Evolutionary conservation across 1,284 basidiomycete genomes (phyloP).

Genomic region (Mycena sp.): DNA sequence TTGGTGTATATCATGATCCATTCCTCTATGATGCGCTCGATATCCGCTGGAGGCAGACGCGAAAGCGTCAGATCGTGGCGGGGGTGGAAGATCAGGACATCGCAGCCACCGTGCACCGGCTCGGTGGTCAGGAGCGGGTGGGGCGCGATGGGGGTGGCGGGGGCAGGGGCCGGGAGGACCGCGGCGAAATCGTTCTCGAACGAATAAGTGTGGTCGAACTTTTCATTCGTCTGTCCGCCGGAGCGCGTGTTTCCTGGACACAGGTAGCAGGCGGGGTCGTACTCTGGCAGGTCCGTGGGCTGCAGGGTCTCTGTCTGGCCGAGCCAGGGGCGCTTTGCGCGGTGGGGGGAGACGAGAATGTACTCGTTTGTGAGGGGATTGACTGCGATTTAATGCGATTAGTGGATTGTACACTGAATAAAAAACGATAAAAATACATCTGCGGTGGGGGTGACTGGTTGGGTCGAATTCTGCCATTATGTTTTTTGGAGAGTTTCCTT

Average conservation of each 20-base stretch:
- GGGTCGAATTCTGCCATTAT: constrained; percentile 71
- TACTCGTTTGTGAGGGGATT: constrained; percentile 86
- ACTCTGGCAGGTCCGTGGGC: constrained; percentile 63
- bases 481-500: constrained; percentile 14
- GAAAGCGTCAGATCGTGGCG: constrained; percentile 93
- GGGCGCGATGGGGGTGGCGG: constrained; percentile 54
- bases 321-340: constrained; percentile 86
- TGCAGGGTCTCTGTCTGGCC: constrained; percentile 85
- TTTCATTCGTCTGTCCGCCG: constrained; percentile 77
- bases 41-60: constrained; percentile 70
- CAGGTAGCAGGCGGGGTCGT: constrained; percentile 89
- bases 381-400: constrained; percentile 50
- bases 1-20: constrained; percentile 80
- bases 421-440: constrained; percentile 59
- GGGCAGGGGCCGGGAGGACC: constrained; percentile 71
- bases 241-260: constrained; percentile 92
- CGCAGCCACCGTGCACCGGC: constrained; percentile 87
- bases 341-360: constrained; percentile 87
- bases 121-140: constrained; percentile 78
- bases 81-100: constrained; percentile 92
- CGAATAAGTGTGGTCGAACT: constrained; percentile 76
- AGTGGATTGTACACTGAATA: background rate
- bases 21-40: constrained; percentile 77
- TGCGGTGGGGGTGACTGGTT: constrained; percentile 76
- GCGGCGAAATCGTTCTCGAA: constrained; percentile 94